Conservation (phyloP, 805 yeast species). For the Metschnikowia dekortorum region DNA sequence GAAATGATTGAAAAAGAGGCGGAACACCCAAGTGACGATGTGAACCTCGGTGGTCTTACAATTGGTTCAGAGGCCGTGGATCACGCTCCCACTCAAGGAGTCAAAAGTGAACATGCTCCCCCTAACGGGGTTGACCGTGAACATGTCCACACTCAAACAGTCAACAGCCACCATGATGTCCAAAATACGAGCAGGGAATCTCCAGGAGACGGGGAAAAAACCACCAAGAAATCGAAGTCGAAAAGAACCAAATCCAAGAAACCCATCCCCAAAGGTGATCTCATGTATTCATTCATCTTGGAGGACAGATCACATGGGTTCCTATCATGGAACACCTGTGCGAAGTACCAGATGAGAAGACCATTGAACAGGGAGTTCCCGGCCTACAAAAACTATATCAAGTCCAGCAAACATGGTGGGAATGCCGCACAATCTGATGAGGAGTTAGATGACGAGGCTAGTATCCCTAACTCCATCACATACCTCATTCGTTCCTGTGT, state of each 20-base stretch:
- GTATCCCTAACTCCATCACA: background rate
- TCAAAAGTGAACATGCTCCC: background rate
- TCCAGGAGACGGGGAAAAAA: background rate
- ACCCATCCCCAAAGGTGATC: background rate
- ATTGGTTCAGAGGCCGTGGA: slow-evolving; percentile 1
- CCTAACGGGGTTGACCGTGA: too few species aligned
- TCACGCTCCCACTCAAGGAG: background rate
- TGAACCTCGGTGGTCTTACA: slow-evolving; percentile 3
- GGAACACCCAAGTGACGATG: background rate
- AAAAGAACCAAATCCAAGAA: background rate
- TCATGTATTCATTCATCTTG: slow-evolving; percentile 23
- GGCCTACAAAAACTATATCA: slow-evolving; percentile 18
- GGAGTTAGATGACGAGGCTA: slow-evolving; percentile 1
- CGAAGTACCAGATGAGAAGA: slow-evolving; percentile 34
- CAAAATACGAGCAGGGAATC: background rate
- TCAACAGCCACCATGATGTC: too few species aligned
- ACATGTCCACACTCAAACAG: too few species aligned
- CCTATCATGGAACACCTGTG: slow-evolving; percentile 48
- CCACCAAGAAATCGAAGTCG: background rate
- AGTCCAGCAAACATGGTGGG: background rate
- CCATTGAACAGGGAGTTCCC: slow-evolving; percentile 49
- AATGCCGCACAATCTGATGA: background rate
- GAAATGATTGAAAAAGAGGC: slow-evolving; percentile 26
- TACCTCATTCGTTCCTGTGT: slow-evolving; percentile 52
- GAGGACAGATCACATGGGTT: slow-evolving; percentile 43